phyloP scores from a whole-genome alignment of 805 yeast genomes.

The Isabelozyma pseudorhagii region DNA sequence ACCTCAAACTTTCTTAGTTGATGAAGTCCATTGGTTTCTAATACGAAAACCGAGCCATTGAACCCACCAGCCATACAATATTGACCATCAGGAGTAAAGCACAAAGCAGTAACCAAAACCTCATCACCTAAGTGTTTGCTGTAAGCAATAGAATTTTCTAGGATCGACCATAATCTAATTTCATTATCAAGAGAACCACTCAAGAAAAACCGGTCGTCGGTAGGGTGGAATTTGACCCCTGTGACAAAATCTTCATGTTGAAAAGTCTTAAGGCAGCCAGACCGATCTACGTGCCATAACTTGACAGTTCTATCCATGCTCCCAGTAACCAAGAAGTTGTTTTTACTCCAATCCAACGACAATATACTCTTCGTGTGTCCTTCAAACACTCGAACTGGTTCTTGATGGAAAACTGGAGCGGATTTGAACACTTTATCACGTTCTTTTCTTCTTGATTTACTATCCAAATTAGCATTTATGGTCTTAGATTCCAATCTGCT shows the following conservation, averaged over 20 bases:
- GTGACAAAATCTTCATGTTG: constrained; percentile 81
- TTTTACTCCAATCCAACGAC: constrained; percentile 85
- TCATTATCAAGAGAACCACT: constrained; percentile 79
- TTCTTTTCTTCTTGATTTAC: constrained; percentile 10
- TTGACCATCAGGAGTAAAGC: constrained; percentile 65
- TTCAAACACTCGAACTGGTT: constrained; percentile 55
- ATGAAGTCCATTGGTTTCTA: constrained; percentile 64
- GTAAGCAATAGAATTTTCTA: constrained; percentile 65
- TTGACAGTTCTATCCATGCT: constrained; percentile 83
- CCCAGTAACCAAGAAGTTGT: constrained; percentile 73
- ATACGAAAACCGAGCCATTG: constrained; percentile 60
- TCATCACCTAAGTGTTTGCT: constrained; percentile 51
- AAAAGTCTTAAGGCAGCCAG: constrained; percentile 59
- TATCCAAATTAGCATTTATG: constrained; percentile 11
- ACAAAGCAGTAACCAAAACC: constrained; percentile 70
- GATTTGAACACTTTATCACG: constrained; percentile 27
- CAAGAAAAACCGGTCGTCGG: constrained; percentile 81
- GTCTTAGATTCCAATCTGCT: constrained; percentile 53
- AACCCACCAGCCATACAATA: constrained; percentile 72
- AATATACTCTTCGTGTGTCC: constrained; percentile 73
- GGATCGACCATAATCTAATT: constrained; percentile 78
- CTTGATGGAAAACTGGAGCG: constrained; percentile 77
- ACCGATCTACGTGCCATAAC: constrained; percentile 80
- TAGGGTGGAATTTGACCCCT: constrained; percentile 73
- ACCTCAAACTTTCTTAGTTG: constrained; percentile 30